phyloP scores from a whole-genome alignment of 176 grass and related monocot genomes.

The Juncus inflexus region DNA sequence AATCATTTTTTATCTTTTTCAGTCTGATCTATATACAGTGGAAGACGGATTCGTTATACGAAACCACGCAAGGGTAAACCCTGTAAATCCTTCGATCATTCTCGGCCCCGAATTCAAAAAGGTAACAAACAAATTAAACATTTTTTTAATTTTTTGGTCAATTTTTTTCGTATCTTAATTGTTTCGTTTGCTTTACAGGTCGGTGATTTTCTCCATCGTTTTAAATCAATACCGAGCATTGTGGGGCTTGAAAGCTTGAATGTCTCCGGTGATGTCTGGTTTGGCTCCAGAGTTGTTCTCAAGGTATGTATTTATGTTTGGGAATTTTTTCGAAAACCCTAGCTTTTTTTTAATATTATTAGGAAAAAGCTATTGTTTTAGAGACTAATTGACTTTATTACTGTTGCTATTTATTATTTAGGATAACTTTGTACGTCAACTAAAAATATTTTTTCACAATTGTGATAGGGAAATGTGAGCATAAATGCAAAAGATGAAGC shows the following conservation, averaged over 20 bases:
- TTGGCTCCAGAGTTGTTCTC: conserved; percentile 54
- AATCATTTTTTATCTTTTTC: conserved; percentile 1
- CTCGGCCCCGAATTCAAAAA: conserved; percentile 94
- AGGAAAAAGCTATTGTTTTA: neutral
- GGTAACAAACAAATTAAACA: conserved; percentile 28
- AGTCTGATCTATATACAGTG: conserved; percentile 95
- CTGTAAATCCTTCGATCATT: conserved; percentile 77
- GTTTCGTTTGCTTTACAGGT: conserved; percentile 43
- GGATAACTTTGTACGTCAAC: too few relatives aligned
- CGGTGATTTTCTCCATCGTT: conserved; percentile 59
- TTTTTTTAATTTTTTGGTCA: neutral
- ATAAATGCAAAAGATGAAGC: conserved; percentile 67
- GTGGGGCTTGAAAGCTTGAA: conserved; percentile 86
- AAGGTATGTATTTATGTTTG: conserved; percentile 48
- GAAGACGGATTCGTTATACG: conserved; percentile 85
- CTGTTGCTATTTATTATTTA: neutral
- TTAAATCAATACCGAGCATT: conserved; percentile 95
- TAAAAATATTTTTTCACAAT: neutral
- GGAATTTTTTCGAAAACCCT: neutral
- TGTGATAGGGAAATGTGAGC: conserved; percentile 47
- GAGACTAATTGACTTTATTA: conserved; percentile 7
- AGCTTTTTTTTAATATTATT: neutral
- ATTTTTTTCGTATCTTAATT: conserved; percentile 8
- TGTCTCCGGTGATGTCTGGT: conserved; percentile 89
- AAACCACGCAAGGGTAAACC: conserved; percentile 58